Base-by-base conservation (phyloP, 371 early-diverging fungal species). In the Furculomyces boomerangus region DNA sequence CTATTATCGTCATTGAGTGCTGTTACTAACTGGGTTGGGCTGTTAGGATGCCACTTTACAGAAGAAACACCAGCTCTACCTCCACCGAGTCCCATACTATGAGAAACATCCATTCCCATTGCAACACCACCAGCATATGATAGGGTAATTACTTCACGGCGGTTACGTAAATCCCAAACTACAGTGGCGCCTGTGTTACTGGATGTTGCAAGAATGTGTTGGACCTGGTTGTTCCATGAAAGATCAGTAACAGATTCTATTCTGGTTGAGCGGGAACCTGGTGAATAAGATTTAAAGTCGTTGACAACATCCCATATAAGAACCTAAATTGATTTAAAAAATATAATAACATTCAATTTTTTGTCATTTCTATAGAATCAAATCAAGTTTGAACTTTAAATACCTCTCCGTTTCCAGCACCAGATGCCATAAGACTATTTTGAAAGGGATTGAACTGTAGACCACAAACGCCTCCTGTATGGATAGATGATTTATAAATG, bases 1-100 rank as follows among this genome's bases (percentile, higher is more conserved):
- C 75, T 82, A 54, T 68, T 76, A 59, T 92, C 96, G 69, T 96
- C 93, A 53, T 90, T 86, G 10, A 86, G 80, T 2, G 88, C 86
- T 31, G 91, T 87, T 24, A 89, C 83, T 30, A 95, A 68, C 78
- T 93, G 90, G n/a, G 91, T 92, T 13, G 93, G 80, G 80, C 85
- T 66, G 24, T 86, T 86, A 5, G 95, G 95, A 67, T 94, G 87
- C 98, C 98, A 97, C 1, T 88, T 85, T 56, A 90, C 68, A 25
- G 87, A 78, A 1, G 90, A 83, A 43, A 92, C 81, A n/a, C 84
- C 83, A 48, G 78, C 75, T 26, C 80, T 72, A 37, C 62, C 53
- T 20, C 10, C 5, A 20, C 43, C 43, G 8, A 13, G 3, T 48
- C 64, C 58, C 30, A 67, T 71, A 50, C 70, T 70, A 45, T 65